These are phyloP conservation scores for Onygenales sp. DNA, from an alignment of 2,329 filamentous ascomycete species.

Conservation along the genomic window DNA sequence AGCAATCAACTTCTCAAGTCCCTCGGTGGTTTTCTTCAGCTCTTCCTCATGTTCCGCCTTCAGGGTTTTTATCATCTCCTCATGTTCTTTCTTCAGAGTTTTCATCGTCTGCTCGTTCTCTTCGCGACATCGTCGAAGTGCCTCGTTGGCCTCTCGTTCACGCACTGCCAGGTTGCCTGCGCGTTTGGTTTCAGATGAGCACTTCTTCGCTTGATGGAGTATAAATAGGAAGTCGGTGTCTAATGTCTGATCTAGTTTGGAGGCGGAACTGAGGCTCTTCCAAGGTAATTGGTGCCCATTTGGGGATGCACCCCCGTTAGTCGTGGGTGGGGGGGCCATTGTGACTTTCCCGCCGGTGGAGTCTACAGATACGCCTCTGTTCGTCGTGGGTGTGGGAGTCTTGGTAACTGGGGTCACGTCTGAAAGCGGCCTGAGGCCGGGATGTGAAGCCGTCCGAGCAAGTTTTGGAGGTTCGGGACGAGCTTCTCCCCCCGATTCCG, in stretches of 20 bases:
- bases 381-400: no score
- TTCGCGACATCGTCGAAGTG: neutral
- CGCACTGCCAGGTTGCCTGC: neutral
- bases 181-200: neutral
- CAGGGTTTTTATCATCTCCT: neutral
- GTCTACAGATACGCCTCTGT: no score
- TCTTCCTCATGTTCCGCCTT: neutral
- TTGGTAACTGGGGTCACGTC: no score
- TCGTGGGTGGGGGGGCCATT: no score
- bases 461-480: no score
- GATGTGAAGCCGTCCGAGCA: no score
- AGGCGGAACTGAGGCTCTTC: neutral
- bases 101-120: neutral
- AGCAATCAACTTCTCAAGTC: neutral
- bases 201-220: neutral
- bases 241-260: neutral
- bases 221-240: neutral
- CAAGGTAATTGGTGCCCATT: neutral
- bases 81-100: neutral
- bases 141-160: neutral
- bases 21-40: neutral
- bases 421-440: no score
- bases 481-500: no score
- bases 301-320: no score
- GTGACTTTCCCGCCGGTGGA: no score